Conservation (phyloP, 208 protist species). For the Novymonas esmeraldas region DNA sequence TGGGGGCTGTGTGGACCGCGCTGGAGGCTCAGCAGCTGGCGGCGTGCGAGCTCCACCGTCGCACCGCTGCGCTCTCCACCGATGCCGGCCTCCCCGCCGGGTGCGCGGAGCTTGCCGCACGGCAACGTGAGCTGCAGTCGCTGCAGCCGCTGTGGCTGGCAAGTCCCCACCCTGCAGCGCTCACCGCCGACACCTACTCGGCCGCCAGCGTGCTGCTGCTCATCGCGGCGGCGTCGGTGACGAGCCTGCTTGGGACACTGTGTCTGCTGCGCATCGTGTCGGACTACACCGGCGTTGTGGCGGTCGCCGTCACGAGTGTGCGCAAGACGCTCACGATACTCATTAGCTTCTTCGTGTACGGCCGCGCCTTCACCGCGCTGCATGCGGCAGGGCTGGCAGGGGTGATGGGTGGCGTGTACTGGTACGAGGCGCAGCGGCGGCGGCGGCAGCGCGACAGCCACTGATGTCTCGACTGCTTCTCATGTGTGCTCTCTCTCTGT, state of each 20-base stretch:
- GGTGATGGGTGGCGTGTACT: conserved; percentile 44
- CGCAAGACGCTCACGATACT: conserved; percentile 66
- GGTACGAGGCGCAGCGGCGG: conserved; percentile 41
- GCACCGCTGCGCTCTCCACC: neutral
- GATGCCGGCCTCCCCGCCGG: neutral
- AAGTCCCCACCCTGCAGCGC: neutral
- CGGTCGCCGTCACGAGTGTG: conserved; percentile 61
- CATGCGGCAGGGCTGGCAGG: conserved; percentile 38
- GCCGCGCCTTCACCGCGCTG: conserved; percentile 34
- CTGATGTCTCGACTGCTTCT: too few relatives aligned
- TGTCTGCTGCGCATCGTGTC: conserved; percentile 50
- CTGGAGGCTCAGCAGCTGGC: neutral
- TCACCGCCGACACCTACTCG: neutral
- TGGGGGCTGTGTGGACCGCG: neutral
- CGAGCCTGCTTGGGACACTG: conserved; percentile 42
- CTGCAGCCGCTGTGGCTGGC: too few relatives aligned
- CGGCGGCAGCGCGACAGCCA: too few relatives aligned
- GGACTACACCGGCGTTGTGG: conserved; percentile 51
- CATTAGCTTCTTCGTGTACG: conserved; percentile 55
- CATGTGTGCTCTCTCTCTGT: too few relatives aligned
- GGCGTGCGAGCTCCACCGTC: neutral
- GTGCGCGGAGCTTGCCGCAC: neutral
- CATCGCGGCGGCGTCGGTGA: conserved; percentile 27
- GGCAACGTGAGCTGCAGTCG: neutral
- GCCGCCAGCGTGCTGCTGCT: conserved; percentile 21